These are phyloP conservation scores for Peronospora destructor DNA, from an alignment of 352 stramenopile species.

Conservation along the genomic window DNA sequence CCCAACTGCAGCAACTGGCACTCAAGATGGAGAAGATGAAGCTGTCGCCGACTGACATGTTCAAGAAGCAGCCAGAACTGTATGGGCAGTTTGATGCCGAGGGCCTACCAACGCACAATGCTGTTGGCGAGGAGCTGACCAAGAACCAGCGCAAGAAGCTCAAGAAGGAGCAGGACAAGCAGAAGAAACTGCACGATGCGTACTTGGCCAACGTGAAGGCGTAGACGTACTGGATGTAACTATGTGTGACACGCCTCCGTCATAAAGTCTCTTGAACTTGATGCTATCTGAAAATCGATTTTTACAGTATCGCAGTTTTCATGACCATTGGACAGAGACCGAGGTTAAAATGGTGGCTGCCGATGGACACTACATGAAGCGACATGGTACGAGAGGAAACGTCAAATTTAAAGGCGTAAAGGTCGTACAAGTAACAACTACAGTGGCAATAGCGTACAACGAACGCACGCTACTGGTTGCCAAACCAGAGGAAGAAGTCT, in stretches of 20 bases:
- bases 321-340: neutral
- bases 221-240: constrained; percentile 8
- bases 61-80: constrained; percentile 56
- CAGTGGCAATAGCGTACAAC: constrained; percentile 25
- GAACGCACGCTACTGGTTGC: constrained; percentile 40
- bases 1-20: constrained; percentile 75
- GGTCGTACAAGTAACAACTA: constrained; percentile 16
- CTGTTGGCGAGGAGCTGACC: constrained; percentile 46
- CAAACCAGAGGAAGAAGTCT: constrained; percentile 53
- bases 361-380: constrained; percentile 13
- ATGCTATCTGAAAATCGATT: neutral
- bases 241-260: constrained; percentile 1
- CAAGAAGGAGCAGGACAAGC: constrained; percentile 86
- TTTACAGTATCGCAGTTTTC: neutral
- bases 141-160: constrained; percentile 85
- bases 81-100: constrained; percentile 69
- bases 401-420: constrained; percentile 1
- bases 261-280: neutral
- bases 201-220: constrained; percentile 41
- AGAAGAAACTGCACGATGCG: constrained; percentile 76
- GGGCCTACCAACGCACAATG: constrained; percentile 72
- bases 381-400: neutral
- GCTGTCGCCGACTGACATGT: constrained; percentile 78
- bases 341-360: constrained; percentile 23
- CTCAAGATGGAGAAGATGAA: constrained; percentile 92